A percentile compares a stretch with the other conserved stretches of the same genome.
These are phyloP conservation scores for Syzygium jambos DNA, from an alignment of 345 rosid genomes.

Conservation along the genomic window DNA sequence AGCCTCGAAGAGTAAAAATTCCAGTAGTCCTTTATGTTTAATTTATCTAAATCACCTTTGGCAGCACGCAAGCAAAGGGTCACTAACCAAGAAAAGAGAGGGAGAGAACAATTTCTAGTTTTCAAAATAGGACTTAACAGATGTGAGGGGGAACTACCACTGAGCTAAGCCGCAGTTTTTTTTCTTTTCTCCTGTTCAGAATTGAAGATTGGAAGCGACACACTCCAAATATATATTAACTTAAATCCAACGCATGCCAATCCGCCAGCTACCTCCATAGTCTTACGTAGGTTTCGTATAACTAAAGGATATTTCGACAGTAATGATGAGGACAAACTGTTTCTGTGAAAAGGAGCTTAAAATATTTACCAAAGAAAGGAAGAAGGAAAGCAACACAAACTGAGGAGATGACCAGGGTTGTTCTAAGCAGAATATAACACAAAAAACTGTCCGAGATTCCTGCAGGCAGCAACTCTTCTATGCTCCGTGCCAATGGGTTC, in stretches of 20 bases:
- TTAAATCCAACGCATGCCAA: not conserved
- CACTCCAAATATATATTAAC: not conserved
- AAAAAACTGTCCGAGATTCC: constrained; percentile 35
- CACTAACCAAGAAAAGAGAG: not conserved
- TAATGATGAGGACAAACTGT: not conserved
- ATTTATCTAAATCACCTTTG: not conserved
- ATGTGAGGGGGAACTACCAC: not conserved
- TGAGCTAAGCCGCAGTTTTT: not conserved
- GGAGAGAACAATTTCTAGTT: not conserved
- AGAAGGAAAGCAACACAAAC: constrained; percentile 73
- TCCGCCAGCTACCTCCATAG: not conserved
- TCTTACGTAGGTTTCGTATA: not conserved
- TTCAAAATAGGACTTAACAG: not conserved
- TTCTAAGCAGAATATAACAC: constrained; percentile 64
- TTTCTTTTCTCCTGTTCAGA: not conserved
- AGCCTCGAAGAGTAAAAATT: not conserved
- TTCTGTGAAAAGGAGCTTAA: not conserved
- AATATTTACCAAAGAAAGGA: constrained; percentile 69
- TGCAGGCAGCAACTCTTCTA: constrained; percentile 80
- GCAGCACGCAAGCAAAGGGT: not conserved
- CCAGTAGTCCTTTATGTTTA: not conserved
- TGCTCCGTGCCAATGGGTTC: constrained; percentile 82
- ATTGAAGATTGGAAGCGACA: not conserved
- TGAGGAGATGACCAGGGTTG: constrained; percentile 66
- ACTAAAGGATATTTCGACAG: not conserved